Evolutionary conservation across 352 stramenopile species (phyloP), one percentile per base, ranked within the genome.

Genomic region (Globisporangium splendens): DNA sequence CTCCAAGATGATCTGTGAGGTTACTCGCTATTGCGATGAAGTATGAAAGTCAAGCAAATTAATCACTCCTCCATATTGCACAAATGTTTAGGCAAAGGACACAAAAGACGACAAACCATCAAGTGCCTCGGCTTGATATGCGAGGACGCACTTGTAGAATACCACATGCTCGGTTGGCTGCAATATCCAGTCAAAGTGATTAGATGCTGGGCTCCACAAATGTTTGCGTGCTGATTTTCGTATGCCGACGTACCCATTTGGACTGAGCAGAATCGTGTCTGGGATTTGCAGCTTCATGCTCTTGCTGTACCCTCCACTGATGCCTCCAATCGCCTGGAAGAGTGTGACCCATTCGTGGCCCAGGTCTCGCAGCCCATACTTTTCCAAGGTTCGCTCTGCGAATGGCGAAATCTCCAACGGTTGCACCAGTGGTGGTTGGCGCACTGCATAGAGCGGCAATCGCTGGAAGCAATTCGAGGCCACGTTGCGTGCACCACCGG

Each of bases 121-220:
- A 82, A 33, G 42, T 73, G 66, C 35, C 58, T 65, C 0, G 68
- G 44, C 63, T 80, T 85, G 41, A 86, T 58, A 39, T 72, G 59
- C 18, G 62, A 69, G 14, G 76, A 74, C 13, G 77, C 69, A 8
- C 70, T 71, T 1, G 76, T 89, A 41, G 65, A 58, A 58, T 86
- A 89, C 79, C 79, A 89, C 18, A 89, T 54, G 46, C 71, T 84
- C 2, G 79, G 77, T 35, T 83, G 68, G 0, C 79, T 89, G 52
- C 46, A 51, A 22, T 13, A 35, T 44, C 20, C 43, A 49, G 17
- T n/a, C 49, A 55, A 20, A 59, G 22, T 47, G 6, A 69, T 28
- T 17, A 54, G 7, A 57, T 54, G 2, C 49, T 54, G 7, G 33
- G 24, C 20, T 18, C 21, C 17, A 41, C 28, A 46, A 38, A n/a